Evolutionary conservation across 345 rosid genomes (phyloP).

Genomic region (Lepidium sativum): DNA sequence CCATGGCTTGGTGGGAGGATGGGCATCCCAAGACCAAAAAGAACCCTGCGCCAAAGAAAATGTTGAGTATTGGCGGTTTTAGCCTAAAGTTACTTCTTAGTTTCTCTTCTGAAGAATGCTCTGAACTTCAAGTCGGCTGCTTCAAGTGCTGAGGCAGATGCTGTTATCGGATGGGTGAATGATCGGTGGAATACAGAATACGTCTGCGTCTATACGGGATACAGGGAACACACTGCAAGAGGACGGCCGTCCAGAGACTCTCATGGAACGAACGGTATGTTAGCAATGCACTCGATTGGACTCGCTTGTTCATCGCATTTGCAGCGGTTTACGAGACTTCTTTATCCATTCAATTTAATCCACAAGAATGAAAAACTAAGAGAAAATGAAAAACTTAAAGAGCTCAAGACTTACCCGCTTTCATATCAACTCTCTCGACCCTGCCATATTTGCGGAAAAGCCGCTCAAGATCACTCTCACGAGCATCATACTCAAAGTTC

Average conservation of each 20-base stretch:
- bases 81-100: conserved; percentile 35
- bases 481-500: conserved; percentile 86
- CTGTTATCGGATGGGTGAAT: background rate
- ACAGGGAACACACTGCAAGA: background rate
- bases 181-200: background rate
- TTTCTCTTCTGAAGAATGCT: conserved; percentile 29
- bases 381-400: background rate
- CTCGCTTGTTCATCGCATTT: background rate
- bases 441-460: conserved; percentile 80
- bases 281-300: background rate
- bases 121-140: conserved; percentile 32
- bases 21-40: conserved; percentile 45
- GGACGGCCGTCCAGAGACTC: background rate
- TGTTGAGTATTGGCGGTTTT: conserved; percentile 74
- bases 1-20: conserved; percentile 47
- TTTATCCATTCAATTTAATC: background rate
- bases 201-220: background rate
- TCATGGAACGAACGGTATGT: background rate
- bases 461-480: conserved; percentile 74
- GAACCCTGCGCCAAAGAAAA: conserved; percentile 92
- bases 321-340: background rate
- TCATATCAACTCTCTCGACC: conserved; percentile 90
- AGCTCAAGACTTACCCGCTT: conserved; percentile 59
- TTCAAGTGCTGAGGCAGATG: background rate
- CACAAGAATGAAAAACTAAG: background rate